Percentiles rank a stretch among this genome's conserved stretches.
Conservation (phyloP, 805 yeast genomes). For the Kuraishia capsulata region DNA sequence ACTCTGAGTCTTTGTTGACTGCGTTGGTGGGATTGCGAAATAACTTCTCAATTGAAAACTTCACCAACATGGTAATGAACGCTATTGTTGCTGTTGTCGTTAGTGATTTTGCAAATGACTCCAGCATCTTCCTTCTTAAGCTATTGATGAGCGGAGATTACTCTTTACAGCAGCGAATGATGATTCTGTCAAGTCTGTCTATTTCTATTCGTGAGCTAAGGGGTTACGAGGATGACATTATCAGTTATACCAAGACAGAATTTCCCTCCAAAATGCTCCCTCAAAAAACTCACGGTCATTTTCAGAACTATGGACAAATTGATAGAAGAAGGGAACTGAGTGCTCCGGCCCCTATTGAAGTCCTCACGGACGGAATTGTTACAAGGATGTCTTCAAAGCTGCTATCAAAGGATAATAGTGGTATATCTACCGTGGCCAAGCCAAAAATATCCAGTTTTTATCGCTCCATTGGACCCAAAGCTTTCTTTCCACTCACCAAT, state of each 20-base stretch:
- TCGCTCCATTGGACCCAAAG: slow-evolving; percentile 29
- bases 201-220: slow-evolving; percentile 66
- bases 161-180: slow-evolving; percentile 70
- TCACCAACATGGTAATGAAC: slow-evolving; percentile 58
- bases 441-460: slow-evolving; percentile 21
- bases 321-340: slow-evolving; percentile 6
- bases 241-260: slow-evolving; percentile 7
- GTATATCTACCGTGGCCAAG: not conserved
- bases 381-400: slow-evolving; percentile 31
- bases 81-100: slow-evolving; percentile 58
- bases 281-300: slow-evolving; percentile 32
- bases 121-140: slow-evolving; percentile 35
- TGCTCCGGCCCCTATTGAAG: not conserved
- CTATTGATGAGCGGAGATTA: slow-evolving; percentile 63
- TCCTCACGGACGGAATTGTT: slow-evolving; percentile 28
- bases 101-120: slow-evolving; percentile 24
- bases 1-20: slow-evolving; percentile 44
- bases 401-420: slow-evolving; percentile 7
- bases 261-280: slow-evolving; percentile 39
- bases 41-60: slow-evolving; percentile 43
- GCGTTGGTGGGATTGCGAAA: slow-evolving; percentile 46
- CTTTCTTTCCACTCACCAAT: slow-evolving; percentile 47
- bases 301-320: slow-evolving; percentile 18
- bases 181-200: slow-evolving; percentile 58
- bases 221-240: slow-evolving; percentile 47